Evolutionary conservation across 2,329 filamentous ascomycete genomes (phyloP).

Genomic region (Alternaria arborescens): DNA sequence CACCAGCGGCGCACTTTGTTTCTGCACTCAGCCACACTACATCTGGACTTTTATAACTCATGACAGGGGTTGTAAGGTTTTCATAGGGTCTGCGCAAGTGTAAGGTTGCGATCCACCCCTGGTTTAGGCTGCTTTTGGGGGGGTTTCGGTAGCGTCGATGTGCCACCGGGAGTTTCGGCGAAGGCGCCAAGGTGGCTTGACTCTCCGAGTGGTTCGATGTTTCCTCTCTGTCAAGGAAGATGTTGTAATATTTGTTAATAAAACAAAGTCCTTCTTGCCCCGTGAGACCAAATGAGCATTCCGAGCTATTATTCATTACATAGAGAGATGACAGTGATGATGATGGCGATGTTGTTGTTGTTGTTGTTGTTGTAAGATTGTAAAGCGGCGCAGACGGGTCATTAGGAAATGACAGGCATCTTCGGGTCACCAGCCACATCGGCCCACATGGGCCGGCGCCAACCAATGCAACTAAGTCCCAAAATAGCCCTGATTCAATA

Average conservation of each 20-base stretch:
- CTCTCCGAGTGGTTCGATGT: background rate
- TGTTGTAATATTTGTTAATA: no score
- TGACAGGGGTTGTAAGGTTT: conserved; percentile 1
- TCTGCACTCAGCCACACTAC: conserved; percentile 28
- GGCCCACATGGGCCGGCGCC: background rate
- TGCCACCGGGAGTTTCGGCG: conserved; percentile 5
- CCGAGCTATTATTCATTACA: no score
- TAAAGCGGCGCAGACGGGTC: background rate
- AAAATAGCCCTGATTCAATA: conserved; percentile 20
- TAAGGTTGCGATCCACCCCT: conserved; percentile 14
- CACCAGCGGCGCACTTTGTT: background rate
- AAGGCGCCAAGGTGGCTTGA: conserved; percentile 3
- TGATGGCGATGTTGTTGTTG: background rate
- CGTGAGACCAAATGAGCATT: no score
- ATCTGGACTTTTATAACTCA: conserved; percentile 19
- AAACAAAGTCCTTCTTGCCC: background rate
- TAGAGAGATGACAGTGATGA: background rate
- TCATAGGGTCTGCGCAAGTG: background rate
- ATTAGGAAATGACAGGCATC: background rate
- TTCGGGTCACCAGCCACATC: conserved; percentile 16
- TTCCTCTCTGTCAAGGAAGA: no score
- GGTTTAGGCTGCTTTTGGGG: conserved; percentile 14
- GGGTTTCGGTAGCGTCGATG: conserved; percentile 12
- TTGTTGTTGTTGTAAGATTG: background rate
- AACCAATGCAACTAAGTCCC: conserved; percentile 7